Evolutionary conservation across 257 asterid species (phyloP).

Genomic region (Salvia hispanica): DNA sequence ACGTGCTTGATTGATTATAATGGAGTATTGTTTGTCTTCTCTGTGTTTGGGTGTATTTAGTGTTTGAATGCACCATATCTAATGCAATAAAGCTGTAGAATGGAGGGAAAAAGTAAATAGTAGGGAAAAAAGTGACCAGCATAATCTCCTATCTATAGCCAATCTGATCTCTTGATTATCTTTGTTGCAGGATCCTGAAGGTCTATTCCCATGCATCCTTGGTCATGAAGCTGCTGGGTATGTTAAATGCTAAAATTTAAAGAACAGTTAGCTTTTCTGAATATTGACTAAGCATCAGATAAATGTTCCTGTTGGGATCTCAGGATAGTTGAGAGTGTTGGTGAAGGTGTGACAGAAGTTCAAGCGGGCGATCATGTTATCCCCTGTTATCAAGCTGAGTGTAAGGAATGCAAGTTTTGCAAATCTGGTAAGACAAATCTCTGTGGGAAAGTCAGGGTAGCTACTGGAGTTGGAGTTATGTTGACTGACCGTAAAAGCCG

Average conservation of each 20-base stretch:
- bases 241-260: conserved; percentile 15
- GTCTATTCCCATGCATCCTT: conserved; percentile 96
- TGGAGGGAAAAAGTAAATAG: background rate
- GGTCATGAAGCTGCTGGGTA: conserved; percentile 99
- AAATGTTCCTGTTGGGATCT: conserved; percentile 18
- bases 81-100: background rate
- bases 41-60: background rate
- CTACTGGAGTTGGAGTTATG: conserved; percentile 99
- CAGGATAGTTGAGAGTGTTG: conserved; percentile 89
- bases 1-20: background rate
- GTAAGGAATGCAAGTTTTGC: conserved; percentile 94
- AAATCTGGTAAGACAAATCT: conserved; percentile 95
- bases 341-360: conserved; percentile 93
- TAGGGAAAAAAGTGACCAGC: background rate
- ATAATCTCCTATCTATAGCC: background rate
- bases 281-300: background rate
- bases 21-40: background rate
- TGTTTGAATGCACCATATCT: background rate
- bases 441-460: conserved; percentile 90
- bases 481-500: conserved; percentile 86
- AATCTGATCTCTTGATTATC: conserved; percentile 26
- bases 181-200: conserved; percentile 90
- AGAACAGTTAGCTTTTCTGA: background rate
- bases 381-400: conserved; percentile 99
- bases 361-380: conserved; percentile 95